Evolutionary conservation across 1,284 basidiomycete species (phyloP).

Genomic region (Ganoderma multipileum): DNA sequence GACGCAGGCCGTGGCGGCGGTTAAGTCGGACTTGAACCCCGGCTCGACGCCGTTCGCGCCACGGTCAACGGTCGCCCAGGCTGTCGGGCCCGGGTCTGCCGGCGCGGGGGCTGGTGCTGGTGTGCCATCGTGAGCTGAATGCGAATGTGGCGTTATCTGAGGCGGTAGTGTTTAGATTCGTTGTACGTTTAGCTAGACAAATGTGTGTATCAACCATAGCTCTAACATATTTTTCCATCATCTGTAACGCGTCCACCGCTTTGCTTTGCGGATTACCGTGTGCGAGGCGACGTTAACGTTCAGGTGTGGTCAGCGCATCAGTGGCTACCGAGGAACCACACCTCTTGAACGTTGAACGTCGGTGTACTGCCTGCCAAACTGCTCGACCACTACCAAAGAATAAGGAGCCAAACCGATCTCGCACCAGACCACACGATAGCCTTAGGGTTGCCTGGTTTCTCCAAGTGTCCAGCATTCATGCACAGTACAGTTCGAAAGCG

Average conservation of each 20-base stretch:
- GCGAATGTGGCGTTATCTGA: neutral
- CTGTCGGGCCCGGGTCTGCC: conserved; percentile 6
- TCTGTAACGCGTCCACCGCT: neutral
- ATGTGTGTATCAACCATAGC: conserved; percentile 2
- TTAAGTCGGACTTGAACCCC: conserved; percentile 40
- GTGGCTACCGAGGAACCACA: neutral
- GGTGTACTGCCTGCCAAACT: too few relatives aligned
- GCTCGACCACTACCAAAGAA: too few relatives aligned
- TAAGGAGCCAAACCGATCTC: neutral
- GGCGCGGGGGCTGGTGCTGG: neutral
- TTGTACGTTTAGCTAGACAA: conserved; percentile 3
- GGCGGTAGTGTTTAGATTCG: neutral
- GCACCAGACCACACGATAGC: too few relatives aligned
- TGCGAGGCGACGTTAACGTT: neutral
- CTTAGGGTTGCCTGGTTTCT: too few relatives aligned
- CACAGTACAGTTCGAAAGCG: neutral
- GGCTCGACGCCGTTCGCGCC: conserved; percentile 40
- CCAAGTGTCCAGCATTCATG: neutral
- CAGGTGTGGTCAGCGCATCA: neutral
- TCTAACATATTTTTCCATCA: conserved; percentile 1
- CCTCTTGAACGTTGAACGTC: too few relatives aligned
- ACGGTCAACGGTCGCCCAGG: conserved; percentile 24
- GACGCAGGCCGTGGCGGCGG: conserved; percentile 8
- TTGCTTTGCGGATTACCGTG: neutral
- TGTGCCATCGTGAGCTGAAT: neutral